Base-by-base conservation (phyloP, 148 eudicot species). In the Heliosperma pusillum region DNA sequence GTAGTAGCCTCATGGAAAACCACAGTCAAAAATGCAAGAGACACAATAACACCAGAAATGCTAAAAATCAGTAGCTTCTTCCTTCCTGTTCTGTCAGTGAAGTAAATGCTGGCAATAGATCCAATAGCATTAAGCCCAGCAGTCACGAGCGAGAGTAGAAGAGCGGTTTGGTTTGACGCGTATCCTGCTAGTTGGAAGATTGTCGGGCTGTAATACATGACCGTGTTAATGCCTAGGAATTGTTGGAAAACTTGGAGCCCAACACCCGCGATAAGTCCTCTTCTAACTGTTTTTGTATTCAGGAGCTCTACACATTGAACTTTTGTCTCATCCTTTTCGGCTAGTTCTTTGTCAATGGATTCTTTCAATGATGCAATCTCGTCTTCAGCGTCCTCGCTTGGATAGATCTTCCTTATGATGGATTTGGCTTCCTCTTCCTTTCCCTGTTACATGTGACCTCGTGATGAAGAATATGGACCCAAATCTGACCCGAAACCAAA, bases 171-270 rank as follows among this genome's bases (percentile, higher is more conserved):
- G 77, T 90, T 88, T 0, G 90, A 88, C 0, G 91, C 90, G 30
- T 67, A 82, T 7, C 91, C 95, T 0, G 90, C 90, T 19, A 84
- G 50, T 45, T 89, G 93, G 21, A 89, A 81, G 36, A 89, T 89
- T 19, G 93, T 86, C 13, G 93, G 84, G 15, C 89, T 88, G 79
- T 88, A 88, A 62, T 88, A 88, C 89, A 88, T 88, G 21, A 88
- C 91, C 0, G 91, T 89, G 87, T 89, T 89, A 36, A 89, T 89
- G 66, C 90, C 90, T 16, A 87, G 82, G 72, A 90, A 88, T 69
- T 90, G 91, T 66, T 88, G 95, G 79, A 85, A 86, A 7, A 88
- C 84, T 72, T 86, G 90, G 7, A 90, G 86, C 4, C 91, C 90
- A 0, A 88, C 85, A 2, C 92, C 92, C 0, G 87, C 90, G 12